Base-by-base conservation (phyloP, 148 eudicot genomes). In the Fallopia convolvulus region DNA sequence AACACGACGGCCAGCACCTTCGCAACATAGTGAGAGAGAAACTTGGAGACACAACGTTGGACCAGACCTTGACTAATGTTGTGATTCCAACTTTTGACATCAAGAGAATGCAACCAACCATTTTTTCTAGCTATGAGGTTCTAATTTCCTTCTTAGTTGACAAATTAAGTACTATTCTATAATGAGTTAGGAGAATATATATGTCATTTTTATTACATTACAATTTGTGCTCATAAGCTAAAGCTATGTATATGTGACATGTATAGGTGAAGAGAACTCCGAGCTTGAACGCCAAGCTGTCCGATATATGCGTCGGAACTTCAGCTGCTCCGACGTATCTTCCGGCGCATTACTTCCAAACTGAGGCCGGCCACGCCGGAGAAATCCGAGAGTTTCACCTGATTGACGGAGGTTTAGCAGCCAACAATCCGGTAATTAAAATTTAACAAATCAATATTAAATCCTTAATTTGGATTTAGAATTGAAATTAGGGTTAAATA, bases 251-350 rank as follows among this genome's bases (percentile, higher is more conserved):
- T 26, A 26, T 26, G 30, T 26, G 30, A 26, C 30, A 26, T 60
- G 33, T 26, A 21, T 18, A 87, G 88, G 79, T 81, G 40, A 53
- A 70, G 17, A 68, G 8, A 20, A 73, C 74, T 11, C 83, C 85
- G 5, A 23, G 10, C 46, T 30, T 82, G 53, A 82, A 91, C 60
- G 93, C 81, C 3, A 30, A 17, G 6, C n/a, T 89, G 13, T 81
- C 89, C 0, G 96, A 91, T 73, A 85, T 91, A 21, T 88, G 90
- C 83, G 80, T 88, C 55, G 81, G 90, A 75, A 89, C 93, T n/a
- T 85, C 96, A 2, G 95, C 91, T 2, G 93, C 91, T 6, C 96
- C 96, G 42, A 91, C 93, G 6, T 80, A 80, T 53, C 79, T 91
- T 20, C 96, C 96, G 0, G 86, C 91, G 5, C 81, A 91, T 82